Evolutionary conservation across 2,329 filamentous ascomycete genomes (phyloP).

Genomic region (Fusarium albosuccineum): DNA sequence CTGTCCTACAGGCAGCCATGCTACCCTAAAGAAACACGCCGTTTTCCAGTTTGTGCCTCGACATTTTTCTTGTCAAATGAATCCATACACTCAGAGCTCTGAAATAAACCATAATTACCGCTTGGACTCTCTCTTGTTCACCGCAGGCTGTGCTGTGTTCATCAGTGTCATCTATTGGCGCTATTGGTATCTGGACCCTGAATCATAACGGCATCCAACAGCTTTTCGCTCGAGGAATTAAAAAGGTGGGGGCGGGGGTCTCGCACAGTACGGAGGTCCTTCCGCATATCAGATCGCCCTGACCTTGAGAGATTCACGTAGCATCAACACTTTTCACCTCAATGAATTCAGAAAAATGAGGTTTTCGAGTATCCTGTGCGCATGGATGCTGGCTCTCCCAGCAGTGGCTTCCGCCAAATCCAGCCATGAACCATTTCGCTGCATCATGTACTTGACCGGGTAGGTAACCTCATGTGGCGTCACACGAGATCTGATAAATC

Average conservation of each 20-base stretch:
- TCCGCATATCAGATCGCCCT: neutral
- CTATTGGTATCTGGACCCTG: too few species aligned
- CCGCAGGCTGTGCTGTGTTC: too few species aligned
- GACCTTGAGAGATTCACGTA: neutral
- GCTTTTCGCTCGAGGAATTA: neutral
- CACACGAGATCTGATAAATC: neutral
- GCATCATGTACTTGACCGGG: slow-evolving; percentile 66
- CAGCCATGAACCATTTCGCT: slow-evolving; percentile 41
- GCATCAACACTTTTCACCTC: neutral
- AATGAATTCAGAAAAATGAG: slow-evolving; percentile 6
- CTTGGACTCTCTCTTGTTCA: too few species aligned
- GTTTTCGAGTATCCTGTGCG: neutral
- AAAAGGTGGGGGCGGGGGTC: neutral
- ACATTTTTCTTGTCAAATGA: neutral
- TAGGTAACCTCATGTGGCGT: slow-evolving; percentile 34
- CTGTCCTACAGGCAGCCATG: neutral
- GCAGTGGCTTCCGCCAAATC: neutral
- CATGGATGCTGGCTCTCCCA: slow-evolving; percentile 11
- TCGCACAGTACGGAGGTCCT: neutral
- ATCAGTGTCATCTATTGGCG: too few species aligned
- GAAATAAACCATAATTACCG: too few species aligned
- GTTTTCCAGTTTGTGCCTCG: neutral
- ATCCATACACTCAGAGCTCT: neutral
- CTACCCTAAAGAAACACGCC: neutral
- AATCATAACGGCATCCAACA: neutral